Conservation (phyloP, 345 rosid genomes). For the Gossypium australe region DNA sequence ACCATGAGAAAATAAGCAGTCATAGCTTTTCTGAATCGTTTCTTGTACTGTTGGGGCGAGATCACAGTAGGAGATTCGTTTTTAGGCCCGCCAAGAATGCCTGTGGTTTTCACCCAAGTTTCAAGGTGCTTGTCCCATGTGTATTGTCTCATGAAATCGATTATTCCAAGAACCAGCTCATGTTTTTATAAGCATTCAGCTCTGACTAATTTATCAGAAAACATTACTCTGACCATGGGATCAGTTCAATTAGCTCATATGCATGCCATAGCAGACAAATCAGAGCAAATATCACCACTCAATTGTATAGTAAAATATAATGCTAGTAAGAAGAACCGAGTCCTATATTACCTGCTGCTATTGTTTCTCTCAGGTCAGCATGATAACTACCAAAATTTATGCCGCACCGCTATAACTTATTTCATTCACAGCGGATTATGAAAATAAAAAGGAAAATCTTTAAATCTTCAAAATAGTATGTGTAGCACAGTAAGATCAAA, state of each 20-base stretch:
- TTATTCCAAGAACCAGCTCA: slow-evolving; percentile 79
- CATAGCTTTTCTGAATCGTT: slow-evolving; percentile 93
- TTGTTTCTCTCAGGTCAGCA: background rate
- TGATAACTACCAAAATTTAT: background rate
- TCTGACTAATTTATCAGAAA: background rate
- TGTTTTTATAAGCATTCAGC: slow-evolving; percentile 29
- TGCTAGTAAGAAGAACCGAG: background rate
- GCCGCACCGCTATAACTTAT: background rate
- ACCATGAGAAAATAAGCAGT: slow-evolving; percentile 86
- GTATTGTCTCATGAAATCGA: slow-evolving; percentile 95
- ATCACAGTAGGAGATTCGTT: slow-evolving; percentile 78
- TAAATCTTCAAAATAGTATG: background rate
- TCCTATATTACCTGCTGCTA: background rate
- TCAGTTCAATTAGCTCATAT: background rate
- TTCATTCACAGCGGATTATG: background rate
- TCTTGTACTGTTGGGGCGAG: slow-evolving; percentile 90
- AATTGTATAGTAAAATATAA: background rate
- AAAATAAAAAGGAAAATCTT: background rate
- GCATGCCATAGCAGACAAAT: background rate
- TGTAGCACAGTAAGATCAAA: background rate
- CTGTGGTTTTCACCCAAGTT: slow-evolving; percentile 84
- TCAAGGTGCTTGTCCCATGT: slow-evolving; percentile 99
- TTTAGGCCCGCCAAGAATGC: slow-evolving; percentile 72
- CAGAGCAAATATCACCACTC: background rate
- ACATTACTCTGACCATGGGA: background rate